A percentile compares a stretch with the other conserved stretches of the same genome.
Evolutionary conservation across 169 alveolate species (phyloP).

Genomic region (Cryptosporidium muris): DNA sequence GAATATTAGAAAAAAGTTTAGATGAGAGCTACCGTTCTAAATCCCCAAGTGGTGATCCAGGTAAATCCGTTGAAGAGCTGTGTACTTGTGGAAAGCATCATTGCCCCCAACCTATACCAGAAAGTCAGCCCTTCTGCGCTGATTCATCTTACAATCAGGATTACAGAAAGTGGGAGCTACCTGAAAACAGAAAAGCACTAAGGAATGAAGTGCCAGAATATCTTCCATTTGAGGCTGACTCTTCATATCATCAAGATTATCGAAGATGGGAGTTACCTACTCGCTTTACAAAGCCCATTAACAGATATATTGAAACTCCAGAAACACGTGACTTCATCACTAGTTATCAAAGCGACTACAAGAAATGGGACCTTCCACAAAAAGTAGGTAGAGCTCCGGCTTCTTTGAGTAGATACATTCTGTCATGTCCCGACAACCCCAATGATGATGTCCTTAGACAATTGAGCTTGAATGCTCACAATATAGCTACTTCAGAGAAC

Average conservation of each 20-base stretch:
- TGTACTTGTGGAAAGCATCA: conserved; percentile 61
- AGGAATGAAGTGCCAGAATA: conserved; percentile 41
- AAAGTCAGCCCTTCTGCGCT: conserved; percentile 22
- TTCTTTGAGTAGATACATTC: conserved; percentile 1
- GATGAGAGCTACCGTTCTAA: conserved; percentile 62
- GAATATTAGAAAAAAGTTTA: conserved; percentile 37
- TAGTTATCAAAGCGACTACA: conserved; percentile 52
- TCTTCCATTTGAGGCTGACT: conserved; percentile 45
- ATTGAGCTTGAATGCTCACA: conserved; percentile 33
- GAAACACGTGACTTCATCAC: conserved; percentile 61
- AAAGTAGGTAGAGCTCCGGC: conserved; percentile 15
- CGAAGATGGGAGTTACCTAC: conserved; percentile 54
- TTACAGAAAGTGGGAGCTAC: conserved; percentile 60
- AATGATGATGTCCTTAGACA: conserved; percentile 20
- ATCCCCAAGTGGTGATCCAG: conserved; percentile 68
- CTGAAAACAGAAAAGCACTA: conserved; percentile 26
- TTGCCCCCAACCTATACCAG: conserved; percentile 47
- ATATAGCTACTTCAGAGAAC: conserved; percentile 13
- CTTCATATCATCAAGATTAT: conserved; percentile 29
- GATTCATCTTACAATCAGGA: conserved; percentile 63
- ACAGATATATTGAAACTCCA: conserved; percentile 30
- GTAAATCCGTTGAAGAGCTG: conserved; percentile 60
- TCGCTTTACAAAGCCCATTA: conserved; percentile 16
- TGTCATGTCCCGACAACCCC: too few species aligned
- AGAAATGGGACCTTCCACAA: conserved; percentile 46